Percentiles rank a stretch among this genome's conserved stretches.
phyloP scores from a whole-genome alignment of 2,329 filamentous ascomycete genomes.

The Aschersonia sp. region DNA sequence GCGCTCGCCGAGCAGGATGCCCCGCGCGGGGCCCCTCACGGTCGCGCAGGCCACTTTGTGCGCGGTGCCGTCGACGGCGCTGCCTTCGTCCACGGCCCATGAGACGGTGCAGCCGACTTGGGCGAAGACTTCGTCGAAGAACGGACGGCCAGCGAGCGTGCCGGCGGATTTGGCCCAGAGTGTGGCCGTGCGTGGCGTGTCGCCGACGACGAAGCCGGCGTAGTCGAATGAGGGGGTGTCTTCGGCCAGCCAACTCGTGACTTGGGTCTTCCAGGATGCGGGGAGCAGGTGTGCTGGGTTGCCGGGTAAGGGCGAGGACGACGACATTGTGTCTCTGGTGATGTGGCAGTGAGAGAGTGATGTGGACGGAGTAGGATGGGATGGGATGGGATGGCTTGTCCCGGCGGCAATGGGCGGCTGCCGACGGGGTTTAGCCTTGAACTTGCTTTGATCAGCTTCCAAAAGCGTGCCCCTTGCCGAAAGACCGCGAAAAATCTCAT shows the following conservation, averaged over 20 bases:
- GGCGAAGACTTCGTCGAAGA: constrained; percentile 85
- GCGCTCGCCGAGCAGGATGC: constrained; percentile 76
- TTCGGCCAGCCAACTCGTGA: constrained; percentile 81
- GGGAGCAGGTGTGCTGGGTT: constrained; percentile 59
- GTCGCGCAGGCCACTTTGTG: constrained; percentile 53
- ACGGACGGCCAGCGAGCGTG: constrained; percentile 80
- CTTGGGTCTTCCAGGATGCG: constrained; percentile 65
- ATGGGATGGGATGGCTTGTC: too few species aligned
- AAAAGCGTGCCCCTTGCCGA: too few species aligned
- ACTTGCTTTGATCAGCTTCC: too few species aligned
- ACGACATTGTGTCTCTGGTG: neutral
- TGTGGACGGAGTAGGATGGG: too few species aligned
- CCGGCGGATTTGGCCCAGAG: constrained; percentile 60
- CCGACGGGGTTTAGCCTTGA: too few species aligned
- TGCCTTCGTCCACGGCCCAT: constrained; percentile 74
- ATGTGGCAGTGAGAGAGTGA: neutral
- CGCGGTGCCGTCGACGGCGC: constrained; percentile 26
- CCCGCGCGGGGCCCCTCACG: constrained; percentile 68
- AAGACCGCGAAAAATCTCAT: too few species aligned
- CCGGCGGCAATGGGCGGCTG: too few species aligned
- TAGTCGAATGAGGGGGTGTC: constrained; percentile 96
- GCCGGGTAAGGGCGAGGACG: constrained; percentile 8
- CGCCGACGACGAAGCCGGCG: constrained; percentile 89
- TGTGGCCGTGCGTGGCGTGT: constrained; percentile 45
- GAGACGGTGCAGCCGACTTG: constrained; percentile 85